Percentiles rank a stretch among this genome's conserved stretches.
Conservation (phyloP, 2,329 filamentous ascomycete genomes). For the Diaporthe nobilis region DNA sequence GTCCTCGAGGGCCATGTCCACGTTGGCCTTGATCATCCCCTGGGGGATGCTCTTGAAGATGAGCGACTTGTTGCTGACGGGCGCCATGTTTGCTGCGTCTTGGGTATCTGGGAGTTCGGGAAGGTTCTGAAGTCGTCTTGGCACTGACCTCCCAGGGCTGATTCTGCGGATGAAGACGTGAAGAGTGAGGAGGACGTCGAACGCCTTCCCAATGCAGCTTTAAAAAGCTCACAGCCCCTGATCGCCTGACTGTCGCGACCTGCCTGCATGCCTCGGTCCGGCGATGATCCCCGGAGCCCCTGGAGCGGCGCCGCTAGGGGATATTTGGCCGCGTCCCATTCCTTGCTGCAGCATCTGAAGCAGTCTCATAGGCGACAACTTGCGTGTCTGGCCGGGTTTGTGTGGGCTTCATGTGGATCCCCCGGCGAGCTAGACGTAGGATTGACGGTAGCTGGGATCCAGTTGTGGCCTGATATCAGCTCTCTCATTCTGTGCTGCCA, state of each 20-base stretch:
- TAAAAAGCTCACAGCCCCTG: not conserved
- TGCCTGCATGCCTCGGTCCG: constrained; percentile 22
- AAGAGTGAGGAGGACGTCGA: not conserved
- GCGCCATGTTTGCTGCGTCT: constrained; percentile 15
- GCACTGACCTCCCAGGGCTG: not conserved
- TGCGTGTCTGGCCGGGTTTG: not conserved
- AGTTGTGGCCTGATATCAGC: constrained; percentile 23
- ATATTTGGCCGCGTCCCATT: not conserved
- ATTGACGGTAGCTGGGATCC: not conserved
- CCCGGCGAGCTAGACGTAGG: constrained; percentile 5
- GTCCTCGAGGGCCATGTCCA: constrained; percentile 39
- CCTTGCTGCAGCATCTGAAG: not conserved
- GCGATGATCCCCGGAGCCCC: not conserved
- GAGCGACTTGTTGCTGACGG: constrained; percentile 37
- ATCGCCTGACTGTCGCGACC: constrained; percentile 6
- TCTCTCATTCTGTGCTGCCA: not conserved
- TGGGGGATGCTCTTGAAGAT: constrained; percentile 37
- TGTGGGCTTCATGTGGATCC: constrained; percentile 25
- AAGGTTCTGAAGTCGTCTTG: not conserved
- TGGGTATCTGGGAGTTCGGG: not conserved
- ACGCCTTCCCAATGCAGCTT: not conserved
- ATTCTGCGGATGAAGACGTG: not conserved
- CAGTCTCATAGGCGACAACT: not conserved
- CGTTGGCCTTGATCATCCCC: constrained; percentile 34
- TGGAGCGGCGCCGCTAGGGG: not conserved